phyloP scores from a whole-genome alignment of 2,329 filamentous ascomycete genomes.

The Drechslerella coelobrocha region DNA sequence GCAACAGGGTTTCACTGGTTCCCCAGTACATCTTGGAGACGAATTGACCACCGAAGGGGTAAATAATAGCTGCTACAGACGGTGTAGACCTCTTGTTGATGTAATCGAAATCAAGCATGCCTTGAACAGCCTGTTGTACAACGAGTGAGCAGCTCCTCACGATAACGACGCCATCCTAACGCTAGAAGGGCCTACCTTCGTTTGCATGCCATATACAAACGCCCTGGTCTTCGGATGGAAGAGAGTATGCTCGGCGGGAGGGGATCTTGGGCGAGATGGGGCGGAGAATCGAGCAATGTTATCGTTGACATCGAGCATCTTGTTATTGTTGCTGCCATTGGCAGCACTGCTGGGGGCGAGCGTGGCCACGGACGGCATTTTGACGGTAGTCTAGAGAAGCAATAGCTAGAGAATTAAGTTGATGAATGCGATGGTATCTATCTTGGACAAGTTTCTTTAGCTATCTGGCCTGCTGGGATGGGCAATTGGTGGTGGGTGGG shows the following conservation, averaged over 20 bases:
- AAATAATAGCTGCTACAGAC: conserved; percentile 98
- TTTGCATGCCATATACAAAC: conserved; percentile 99
- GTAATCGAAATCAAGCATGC: conserved; percentile 93
- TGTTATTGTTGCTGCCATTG: conserved; percentile 53
- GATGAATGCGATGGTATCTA: neutral
- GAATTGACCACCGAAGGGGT: conserved; percentile 99
- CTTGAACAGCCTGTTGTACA: conserved; percentile 61
- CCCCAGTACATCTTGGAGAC: conserved; percentile 99
- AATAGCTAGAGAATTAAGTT: neutral
- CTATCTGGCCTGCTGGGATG: neutral
- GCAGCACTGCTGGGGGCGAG: conserved; percentile 52
- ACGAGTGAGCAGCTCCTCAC: neutral
- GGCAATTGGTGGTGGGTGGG: too few species aligned
- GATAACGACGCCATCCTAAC: neutral
- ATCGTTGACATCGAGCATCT: conserved; percentile 80
- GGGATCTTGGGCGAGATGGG: conserved; percentile 89
- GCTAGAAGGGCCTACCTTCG: conserved; percentile 88
- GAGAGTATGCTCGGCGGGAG: conserved; percentile 83
- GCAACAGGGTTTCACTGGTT: conserved; percentile 96
- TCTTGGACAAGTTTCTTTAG: neutral
- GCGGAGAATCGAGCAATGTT: conserved; percentile 97
- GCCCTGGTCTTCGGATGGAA: conserved; percentile 99
- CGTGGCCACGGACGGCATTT: conserved; percentile 50
- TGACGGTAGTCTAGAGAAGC: conserved; percentile 11
- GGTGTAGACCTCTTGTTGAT: conserved; percentile 97